Percentiles rank a stretch among this genome's conserved stretches.
phyloP scores from a whole-genome alignment of 148 eudicot species.

The Arctostaphylos glauca region DNA sequence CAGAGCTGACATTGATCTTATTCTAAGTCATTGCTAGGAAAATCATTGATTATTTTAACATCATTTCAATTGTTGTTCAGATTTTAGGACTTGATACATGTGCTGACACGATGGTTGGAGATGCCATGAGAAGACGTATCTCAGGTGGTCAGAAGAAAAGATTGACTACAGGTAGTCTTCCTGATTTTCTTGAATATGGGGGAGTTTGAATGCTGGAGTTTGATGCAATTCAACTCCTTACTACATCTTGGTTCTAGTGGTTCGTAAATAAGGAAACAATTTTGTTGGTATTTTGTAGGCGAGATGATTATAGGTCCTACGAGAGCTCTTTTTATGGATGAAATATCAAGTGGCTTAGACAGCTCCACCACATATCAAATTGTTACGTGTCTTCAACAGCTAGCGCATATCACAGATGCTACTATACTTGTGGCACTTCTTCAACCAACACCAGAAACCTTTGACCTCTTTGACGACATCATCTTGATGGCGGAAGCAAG shows the following conservation, averaged over 20 bases:
- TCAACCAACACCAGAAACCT: constrained; percentile 83
- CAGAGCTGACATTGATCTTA: not conserved
- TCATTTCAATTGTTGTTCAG: constrained; percentile 28
- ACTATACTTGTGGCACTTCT: constrained; percentile 70
- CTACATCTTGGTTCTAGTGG: not conserved
- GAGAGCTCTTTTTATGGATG: constrained; percentile 76
- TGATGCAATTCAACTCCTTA: not conserved
- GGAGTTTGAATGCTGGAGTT: not conserved
- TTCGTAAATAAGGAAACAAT: not conserved
- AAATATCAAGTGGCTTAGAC: constrained; percentile 90
- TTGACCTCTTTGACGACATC: constrained; percentile 8
- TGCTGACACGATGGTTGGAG: constrained; percentile 64
- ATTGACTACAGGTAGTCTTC: constrained; percentile 58
- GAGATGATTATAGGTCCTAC: constrained; percentile 91
- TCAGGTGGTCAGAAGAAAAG: constrained; percentile 86
- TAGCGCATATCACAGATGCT: constrained; percentile 64
- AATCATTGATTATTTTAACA: not conserved
- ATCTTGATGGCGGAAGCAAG: constrained; percentile 81
- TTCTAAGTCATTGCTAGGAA: not conserved
- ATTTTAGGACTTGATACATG: constrained; percentile 79
- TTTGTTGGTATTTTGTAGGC: constrained; percentile 32
- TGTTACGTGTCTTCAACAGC: constrained; percentile 60
- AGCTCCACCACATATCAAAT: constrained; percentile 85
- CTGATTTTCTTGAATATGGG: not conserved
- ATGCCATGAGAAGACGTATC: constrained; percentile 80